These are phyloP conservation scores for Luffa aegyptiaca DNA, from an alignment of 306 rosid genomes.

Conservation along the genomic window DNA sequence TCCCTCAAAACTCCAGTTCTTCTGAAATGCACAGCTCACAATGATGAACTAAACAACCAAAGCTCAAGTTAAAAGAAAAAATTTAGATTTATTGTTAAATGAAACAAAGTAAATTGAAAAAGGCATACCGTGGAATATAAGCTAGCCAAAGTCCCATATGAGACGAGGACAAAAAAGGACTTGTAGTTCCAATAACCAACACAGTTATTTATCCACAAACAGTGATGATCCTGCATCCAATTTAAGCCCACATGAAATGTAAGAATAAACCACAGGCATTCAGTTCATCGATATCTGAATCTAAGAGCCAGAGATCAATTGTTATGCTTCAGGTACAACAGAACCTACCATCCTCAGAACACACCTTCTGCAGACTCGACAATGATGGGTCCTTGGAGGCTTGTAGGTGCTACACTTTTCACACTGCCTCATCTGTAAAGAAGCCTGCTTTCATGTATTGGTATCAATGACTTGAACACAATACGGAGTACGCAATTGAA, in stretches of 20 bases:
- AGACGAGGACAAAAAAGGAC: slow-evolving; percentile 49
- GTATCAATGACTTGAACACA: background rate
- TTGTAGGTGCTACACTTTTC: slow-evolving; percentile 64
- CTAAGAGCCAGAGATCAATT: background rate
- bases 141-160: slow-evolving; percentile 46
- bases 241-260: slow-evolving; percentile 12
- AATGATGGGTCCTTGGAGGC: slow-evolving; percentile 96
- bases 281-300: background rate
- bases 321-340: background rate
- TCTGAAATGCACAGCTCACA: slow-evolving; percentile 35
- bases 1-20: slow-evolving; percentile 41
- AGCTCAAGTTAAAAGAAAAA: background rate
- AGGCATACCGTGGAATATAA: slow-evolving; percentile 53
- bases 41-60: slow-evolving; percentile 10
- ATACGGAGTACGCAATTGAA: background rate
- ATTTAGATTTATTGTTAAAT: background rate
- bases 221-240: slow-evolving; percentile 82
- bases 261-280: background rate
- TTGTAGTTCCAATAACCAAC: slow-evolving; percentile 90
- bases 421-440: slow-evolving; percentile 37
- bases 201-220: slow-evolving; percentile 84
- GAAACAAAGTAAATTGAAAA: slow-evolving; percentile 4
- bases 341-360: slow-evolving; percentile 82
- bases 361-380: slow-evolving; percentile 88
- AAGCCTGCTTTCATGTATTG: slow-evolving; percentile 23